Evolutionary conservation across 805 yeast species (phyloP), one percentile per base, ranked within the genome.

Genomic region (Kazachstania taianensis): DNA sequence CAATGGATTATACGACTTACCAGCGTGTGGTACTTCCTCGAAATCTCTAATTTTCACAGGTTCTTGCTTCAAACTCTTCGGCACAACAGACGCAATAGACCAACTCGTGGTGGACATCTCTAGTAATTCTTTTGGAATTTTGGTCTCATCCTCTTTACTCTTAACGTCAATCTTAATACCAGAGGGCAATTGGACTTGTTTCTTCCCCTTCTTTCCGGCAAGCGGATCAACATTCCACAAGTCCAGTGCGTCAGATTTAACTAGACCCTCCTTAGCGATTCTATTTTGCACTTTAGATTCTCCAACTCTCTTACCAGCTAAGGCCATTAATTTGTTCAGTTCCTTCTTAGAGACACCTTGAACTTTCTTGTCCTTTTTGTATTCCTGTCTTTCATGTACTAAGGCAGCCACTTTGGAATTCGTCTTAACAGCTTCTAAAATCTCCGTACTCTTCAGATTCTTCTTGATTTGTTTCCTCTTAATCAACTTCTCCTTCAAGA

Each of bases 1-100:
- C 9, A 89, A 70, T 18, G 98, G 98, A 54, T 92, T 92, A 28
- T 59, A 92, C 2, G 97, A 87, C 56, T 81, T 82, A 37, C 97
- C 97, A 2, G 79, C 92, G 48, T 79, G 78, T 9, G 94, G 86
- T 3, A 76, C 38, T 2, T 46, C 57, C 14, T 67, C 76, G 32
- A 62, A 49, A n/a, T 68, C 67, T 39, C 65, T 69, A 13, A 83
- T 71, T 28, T 49, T 48, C n/a, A 76, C 54, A 1, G 94, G 78
- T 3, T 62, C 63, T 22, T 62, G 57, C 32, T 57, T 65, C 44
- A 77, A 32, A 2, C 87, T 78, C 18, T 55, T 56, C 10, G 92
- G 89, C 4, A 59, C 64, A 5, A 55, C 56, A 3, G 70, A 67
- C 5, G 84, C 73, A 24, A 62, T 59, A 3, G 81, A 67, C 56